These are phyloP conservation scores for Aspergillus luchuensis DNA, from an alignment of 2,329 filamentous ascomycete species.

Conservation along the genomic window DNA sequence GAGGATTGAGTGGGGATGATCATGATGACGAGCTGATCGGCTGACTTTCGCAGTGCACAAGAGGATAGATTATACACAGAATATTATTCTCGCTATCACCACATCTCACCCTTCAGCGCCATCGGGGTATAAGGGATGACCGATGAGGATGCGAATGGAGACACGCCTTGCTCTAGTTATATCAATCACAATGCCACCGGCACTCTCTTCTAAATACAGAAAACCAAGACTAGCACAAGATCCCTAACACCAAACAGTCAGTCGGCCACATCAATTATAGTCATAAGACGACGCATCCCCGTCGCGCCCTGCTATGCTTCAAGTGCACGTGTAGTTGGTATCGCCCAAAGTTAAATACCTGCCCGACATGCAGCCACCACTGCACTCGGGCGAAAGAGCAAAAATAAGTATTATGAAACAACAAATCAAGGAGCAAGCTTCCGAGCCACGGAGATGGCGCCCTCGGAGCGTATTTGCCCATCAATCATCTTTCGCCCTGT, in stretches of 20 bases:
- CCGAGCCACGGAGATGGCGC: constrained; percentile 6
- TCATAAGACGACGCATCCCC: constrained; percentile 9
- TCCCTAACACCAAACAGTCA: constrained; percentile 7
- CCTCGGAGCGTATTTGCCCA: not conserved
- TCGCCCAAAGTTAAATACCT: constrained; percentile 5
- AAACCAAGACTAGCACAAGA: constrained; percentile 6
- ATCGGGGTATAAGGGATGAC: not conserved
- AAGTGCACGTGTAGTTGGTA: constrained; percentile 16
- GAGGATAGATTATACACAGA: not conserved
- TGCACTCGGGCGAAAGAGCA: not conserved
- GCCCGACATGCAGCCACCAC: not conserved
- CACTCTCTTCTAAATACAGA: constrained; percentile 15
- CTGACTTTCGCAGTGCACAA: not conserved
- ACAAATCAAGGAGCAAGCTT: constrained; percentile 5
- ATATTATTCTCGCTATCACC: not conserved
- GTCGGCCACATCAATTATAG: constrained; percentile 11
- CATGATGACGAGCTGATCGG: not conserved
- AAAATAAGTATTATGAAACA: constrained; percentile 6
- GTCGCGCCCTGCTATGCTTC: constrained; percentile 25
- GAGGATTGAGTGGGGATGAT: not conserved
- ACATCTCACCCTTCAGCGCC: not conserved
- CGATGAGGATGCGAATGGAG: not conserved
- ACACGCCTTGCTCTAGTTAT: not conserved
- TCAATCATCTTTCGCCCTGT: constrained; percentile 36
- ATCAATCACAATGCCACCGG: not conserved